These are phyloP conservation scores for Capillidium rhysosporum DNA, from an alignment of 371 early-diverging fungal genomes.

Conservation along the genomic window DNA sequence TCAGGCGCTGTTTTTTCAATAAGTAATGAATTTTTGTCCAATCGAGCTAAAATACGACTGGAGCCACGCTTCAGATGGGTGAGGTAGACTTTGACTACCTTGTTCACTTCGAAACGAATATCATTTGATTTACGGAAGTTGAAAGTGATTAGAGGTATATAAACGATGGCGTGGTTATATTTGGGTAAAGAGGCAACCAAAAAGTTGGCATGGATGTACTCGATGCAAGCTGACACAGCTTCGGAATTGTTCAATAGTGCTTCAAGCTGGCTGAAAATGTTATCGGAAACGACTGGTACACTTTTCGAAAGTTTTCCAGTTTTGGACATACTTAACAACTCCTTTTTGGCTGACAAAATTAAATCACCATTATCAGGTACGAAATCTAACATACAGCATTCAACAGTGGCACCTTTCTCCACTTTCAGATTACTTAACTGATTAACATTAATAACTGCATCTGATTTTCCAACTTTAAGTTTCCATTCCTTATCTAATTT, in stretches of 20 bases:
- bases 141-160: slow-evolving; percentile 24
- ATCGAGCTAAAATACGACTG: slow-evolving; percentile 13
- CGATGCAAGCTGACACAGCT: slow-evolving; percentile 19
- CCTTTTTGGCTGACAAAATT: background rate
- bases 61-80: no score
- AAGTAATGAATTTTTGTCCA: slow-evolving; percentile 9
- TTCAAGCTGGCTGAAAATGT: background rate
- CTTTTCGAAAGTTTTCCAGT: background rate
- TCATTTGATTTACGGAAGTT: slow-evolving; percentile 26
- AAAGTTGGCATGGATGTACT: slow-evolving; percentile 50
- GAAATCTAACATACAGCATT: background rate
- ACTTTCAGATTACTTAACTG: no score
- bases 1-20: slow-evolving; percentile 3
- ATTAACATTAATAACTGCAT: background rate
- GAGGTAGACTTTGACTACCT: slow-evolving; percentile 27
- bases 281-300: no score
- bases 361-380: background rate
- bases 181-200: slow-evolving; percentile 39
- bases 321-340: background rate
- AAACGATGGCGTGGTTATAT: slow-evolving; percentile 25
- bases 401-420: background rate
- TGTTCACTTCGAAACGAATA: slow-evolving; percentile 20
- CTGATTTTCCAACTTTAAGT: background rate
- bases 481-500: background rate
- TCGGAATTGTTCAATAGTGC: background rate